phyloP scores from a whole-genome alignment of 2,329 filamentous ascomycete genomes.

The Dactylellina parvicollis region DNA sequence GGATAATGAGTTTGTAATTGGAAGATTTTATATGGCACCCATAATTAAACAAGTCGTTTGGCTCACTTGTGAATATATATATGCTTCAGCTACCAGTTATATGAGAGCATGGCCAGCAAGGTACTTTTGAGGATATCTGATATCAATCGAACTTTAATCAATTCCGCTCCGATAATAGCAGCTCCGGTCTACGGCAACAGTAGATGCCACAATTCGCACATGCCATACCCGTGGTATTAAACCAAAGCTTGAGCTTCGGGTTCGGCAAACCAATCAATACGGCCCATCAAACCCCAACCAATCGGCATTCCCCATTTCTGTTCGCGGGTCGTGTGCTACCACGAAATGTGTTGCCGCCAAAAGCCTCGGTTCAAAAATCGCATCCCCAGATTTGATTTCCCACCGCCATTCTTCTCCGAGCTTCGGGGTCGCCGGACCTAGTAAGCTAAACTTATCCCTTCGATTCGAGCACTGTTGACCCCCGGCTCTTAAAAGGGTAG shows the following conservation, averaged over 20 bases:
- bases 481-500: constrained; percentile 8
- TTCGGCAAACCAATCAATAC: background rate
- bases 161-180: too few species aligned
- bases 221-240: background rate
- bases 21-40: too few species aligned
- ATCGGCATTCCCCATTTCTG: constrained; percentile 5
- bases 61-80: too few species aligned
- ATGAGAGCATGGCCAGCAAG: too few species aligned
- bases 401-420: background rate
- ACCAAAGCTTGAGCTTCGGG: background rate
- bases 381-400: constrained; percentile 2
- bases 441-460: too few species aligned
- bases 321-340: constrained; percentile 32
- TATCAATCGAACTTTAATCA: too few species aligned
- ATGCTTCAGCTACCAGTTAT: too few species aligned
- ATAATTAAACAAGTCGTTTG: too few species aligned
- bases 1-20: too few species aligned
- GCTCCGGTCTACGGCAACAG: too few species aligned
- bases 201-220: too few species aligned
- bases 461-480: background rate
- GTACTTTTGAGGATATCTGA: too few species aligned
- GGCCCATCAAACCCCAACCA: background rate
- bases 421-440: constrained; percentile 29
- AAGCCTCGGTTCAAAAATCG: constrained; percentile 35
- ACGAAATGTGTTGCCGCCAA: background rate